Evolutionary conservation across 1,284 basidiomycete species (phyloP), one percentile per base, ranked within the genome.

Genomic region (Schizophyllum commune): DNA sequence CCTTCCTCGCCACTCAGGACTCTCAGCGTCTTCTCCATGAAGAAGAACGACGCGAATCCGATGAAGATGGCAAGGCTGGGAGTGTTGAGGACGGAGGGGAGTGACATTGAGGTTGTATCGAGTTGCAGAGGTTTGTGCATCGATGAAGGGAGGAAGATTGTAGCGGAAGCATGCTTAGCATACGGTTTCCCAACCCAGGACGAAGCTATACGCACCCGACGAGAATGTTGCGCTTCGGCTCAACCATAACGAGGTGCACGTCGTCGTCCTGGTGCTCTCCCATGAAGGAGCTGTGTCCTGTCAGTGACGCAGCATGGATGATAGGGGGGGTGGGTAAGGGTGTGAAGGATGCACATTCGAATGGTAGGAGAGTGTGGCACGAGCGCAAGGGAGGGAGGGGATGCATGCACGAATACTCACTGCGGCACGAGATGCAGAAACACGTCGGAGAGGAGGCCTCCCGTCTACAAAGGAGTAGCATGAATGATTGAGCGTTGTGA

Each of bases 401-500:
- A 27, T 27, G 27, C 27, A 27, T 27, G 27, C 27, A 3, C 27
- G 27, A 13, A 47, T 47, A 47, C 39, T 11, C 39, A 47, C 39
- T 95, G 93, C 15, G 92, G 92, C 56, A 95, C 86, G 51, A 95
- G 84, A 71, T 95, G 92, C 58, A 96, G 75, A 74, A 94, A 94
- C 39, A 94, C 92, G 72, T 96, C 92, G 15, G 92, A 94, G 47
- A 95, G 83, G 32, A 95, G 80, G 22, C 93, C 92, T 47, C 92
- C 93, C 11, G 92, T 94, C 89, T 91, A 68, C 20, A 59, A 57
- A 61, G 63, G 39, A 47, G 39, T 21, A 65, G 21, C 54, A 60
- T 63, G 60, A 34, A 58, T 27, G 55, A 32, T 56, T 61, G 52
- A 57, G 56, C 15, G 57, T 62, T 55, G 61, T 63, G 32, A 58